Base-by-base conservation (phyloP, 441 rosid species). In the Euphorbia celastroides region DNA sequence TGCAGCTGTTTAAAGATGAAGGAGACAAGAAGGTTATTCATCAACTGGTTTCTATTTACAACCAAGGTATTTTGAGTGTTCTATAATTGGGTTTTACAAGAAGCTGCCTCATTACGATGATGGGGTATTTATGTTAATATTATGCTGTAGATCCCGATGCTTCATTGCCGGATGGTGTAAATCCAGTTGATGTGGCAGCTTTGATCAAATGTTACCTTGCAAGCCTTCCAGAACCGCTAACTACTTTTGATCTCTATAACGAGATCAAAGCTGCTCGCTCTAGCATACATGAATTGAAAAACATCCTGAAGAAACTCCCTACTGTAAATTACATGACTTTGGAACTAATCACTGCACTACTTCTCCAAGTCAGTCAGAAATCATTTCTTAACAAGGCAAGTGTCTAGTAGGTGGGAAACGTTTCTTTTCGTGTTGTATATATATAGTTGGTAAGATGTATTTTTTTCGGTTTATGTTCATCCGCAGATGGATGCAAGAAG, bases 181-280 rank as follows among this genome's bases (percentile, higher is more conserved):
- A 80, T 78, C 86, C 96, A 60, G 46, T 82, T 77, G 90, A 87
- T 71, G 90, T 84, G 17, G 96, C 98, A 23, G 84, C 83, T 67
- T 82, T 93, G 20, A 67, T 76, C 69, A 93, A 90, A 77, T 93
- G 79, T 75, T 93, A 88, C 80, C 92, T 93, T 25, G 91, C 97
- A 28, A 93, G 98, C 78, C 86, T 93, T 80, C 96, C 97, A 0
- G 89, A 82, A 75, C 97, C 98, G 25, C 80, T 93, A 50, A 83
- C 90, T 67, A 88, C 97, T 52, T 86, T 84, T 74, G 92, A 87
- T 73, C 93, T 86, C 68, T 85, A 93, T 57, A 78, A 83, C 36
- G 95, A 85, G 74, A 84, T 90, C 54, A 88, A 83, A 81, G 80
- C 80, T 62, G 84, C 93, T 44, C 83, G 88, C 54, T 80, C 91